Evolutionary conservation across 495 filamentous ascomycete genomes (phyloP).

Genomic region (Aeminium ludgeri): DNA sequence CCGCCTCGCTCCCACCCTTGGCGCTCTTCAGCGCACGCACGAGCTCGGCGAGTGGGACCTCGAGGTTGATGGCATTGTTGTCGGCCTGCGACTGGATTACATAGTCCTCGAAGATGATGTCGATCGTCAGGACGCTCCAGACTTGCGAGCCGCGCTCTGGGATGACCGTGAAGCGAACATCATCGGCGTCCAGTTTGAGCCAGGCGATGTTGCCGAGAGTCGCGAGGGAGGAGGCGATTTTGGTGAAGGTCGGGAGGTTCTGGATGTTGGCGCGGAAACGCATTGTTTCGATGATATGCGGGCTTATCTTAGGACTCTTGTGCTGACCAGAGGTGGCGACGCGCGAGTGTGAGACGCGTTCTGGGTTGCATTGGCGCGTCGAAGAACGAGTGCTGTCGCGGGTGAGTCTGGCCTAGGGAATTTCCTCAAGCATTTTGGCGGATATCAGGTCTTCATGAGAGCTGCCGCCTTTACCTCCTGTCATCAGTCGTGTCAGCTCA

Average conservation of each 20-base stretch:
- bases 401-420: too few relatives aligned
- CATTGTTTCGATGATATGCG: constrained; percentile 14
- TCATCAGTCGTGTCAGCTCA: too few relatives aligned
- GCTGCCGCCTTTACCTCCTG: too few relatives aligned
- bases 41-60: constrained; percentile 66
- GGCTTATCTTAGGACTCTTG: too few relatives aligned
- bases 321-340: too few relatives aligned
- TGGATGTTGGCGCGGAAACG: constrained; percentile 35
- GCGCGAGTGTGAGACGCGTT: too few relatives aligned
- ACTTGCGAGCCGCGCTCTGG: constrained; percentile 88
- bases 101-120: constrained; percentile 82
- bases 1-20: constrained; percentile 53
- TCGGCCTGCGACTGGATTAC: constrained; percentile 62
- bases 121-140: constrained; percentile 46
- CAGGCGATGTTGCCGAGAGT: constrained; percentile 85
- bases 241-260: constrained; percentile 71
- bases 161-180: constrained; percentile 84
- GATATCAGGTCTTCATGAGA: too few relatives aligned
- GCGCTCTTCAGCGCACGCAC: constrained; percentile 78
- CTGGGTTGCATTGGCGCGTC: too few relatives aligned
- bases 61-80: constrained; percentile 82
- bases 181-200: constrained; percentile 73
- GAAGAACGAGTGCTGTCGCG: too few relatives aligned
- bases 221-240: constrained; percentile 67
- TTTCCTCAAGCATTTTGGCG: too few relatives aligned